phyloP scores from a whole-genome alignment of 169 alveolate species.

The Perkinsus chesapeaki region DNA sequence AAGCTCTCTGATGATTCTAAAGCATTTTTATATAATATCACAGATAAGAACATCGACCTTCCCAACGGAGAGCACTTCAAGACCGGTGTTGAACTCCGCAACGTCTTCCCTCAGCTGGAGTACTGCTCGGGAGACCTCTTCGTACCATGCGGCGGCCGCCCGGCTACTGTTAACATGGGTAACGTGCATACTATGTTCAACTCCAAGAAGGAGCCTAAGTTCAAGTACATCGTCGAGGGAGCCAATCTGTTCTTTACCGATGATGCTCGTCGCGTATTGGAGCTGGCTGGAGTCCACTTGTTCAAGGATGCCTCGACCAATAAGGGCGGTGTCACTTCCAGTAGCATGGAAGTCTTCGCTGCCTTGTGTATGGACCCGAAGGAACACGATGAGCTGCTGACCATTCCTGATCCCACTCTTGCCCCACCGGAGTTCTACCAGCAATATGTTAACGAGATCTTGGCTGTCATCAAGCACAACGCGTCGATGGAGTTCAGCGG shows the following conservation, averaged over 20 bases:
- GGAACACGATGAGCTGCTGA: constrained; percentile 39
- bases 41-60: constrained; percentile 24
- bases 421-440: background rate
- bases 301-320: constrained; percentile 71
- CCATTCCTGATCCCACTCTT: constrained; percentile 4
- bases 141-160: constrained; percentile 82
- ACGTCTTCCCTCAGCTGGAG: constrained; percentile 48
- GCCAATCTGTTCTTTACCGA: constrained; percentile 74
- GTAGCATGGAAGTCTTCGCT: constrained; percentile 69
- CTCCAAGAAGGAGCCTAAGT: constrained; percentile 24
- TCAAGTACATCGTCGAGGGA: constrained; percentile 69
- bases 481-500: background rate
- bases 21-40: constrained; percentile 7
- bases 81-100: constrained; percentile 62
- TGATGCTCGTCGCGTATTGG: constrained; percentile 61
- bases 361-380: constrained; percentile 61
- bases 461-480: background rate
- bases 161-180: constrained; percentile 55
- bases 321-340: constrained; percentile 77
- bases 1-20: constrained; percentile 7
- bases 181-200: constrained; percentile 51
- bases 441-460: background rate
- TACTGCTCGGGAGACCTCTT: constrained; percentile 57
- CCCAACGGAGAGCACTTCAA: constrained; percentile 58
- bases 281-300: constrained; percentile 53